phyloP scores from a whole-genome alignment of 1,284 basidiomycete species.

The Sanghuangporus weigelae region DNA sequence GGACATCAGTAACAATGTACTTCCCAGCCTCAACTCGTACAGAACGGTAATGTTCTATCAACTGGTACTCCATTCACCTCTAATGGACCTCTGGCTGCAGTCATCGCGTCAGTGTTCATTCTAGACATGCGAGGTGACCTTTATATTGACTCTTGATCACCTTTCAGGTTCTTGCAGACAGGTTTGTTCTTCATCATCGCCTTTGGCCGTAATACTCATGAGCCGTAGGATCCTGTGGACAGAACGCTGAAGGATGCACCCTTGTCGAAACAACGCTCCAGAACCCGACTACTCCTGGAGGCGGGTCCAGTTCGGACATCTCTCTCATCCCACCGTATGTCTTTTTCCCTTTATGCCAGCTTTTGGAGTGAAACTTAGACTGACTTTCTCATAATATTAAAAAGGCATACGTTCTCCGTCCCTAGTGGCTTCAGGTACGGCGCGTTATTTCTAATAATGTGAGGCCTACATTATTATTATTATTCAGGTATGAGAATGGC shows the following conservation, averaged over 20 bases:
- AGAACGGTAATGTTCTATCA: background rate
- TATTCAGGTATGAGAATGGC: conserved; percentile 16
- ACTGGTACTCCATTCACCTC: background rate
- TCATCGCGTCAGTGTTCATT: background rate
- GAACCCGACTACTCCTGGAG: conserved; percentile 19
- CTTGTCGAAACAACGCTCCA: conserved; percentile 23
- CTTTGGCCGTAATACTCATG: background rate
- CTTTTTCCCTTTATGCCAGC: conserved; percentile 12
- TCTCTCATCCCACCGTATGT: conserved; percentile 22
- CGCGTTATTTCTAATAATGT: background rate
- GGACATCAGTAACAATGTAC: background rate
- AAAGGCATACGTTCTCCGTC: conserved; percentile 19
- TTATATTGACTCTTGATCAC: background rate
- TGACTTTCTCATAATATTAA: background rate
- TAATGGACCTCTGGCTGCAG: background rate
- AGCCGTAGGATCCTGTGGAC: conserved; percentile 20
- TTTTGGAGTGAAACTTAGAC: background rate
- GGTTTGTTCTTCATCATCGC: background rate
- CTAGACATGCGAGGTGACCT: background rate
- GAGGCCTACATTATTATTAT: conserved; percentile 1
- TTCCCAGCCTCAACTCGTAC: background rate
- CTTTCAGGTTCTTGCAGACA: background rate
- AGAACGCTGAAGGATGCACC: conserved; percentile 25
- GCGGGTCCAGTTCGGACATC: conserved; percentile 24
- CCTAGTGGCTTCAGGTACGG: conserved; percentile 13